Percentiles rank a stretch among this genome's conserved stretches.
Evolutionary conservation across 1,284 basidiomycete species (phyloP).

Genomic region (Athelia psychrophila): DNA sequence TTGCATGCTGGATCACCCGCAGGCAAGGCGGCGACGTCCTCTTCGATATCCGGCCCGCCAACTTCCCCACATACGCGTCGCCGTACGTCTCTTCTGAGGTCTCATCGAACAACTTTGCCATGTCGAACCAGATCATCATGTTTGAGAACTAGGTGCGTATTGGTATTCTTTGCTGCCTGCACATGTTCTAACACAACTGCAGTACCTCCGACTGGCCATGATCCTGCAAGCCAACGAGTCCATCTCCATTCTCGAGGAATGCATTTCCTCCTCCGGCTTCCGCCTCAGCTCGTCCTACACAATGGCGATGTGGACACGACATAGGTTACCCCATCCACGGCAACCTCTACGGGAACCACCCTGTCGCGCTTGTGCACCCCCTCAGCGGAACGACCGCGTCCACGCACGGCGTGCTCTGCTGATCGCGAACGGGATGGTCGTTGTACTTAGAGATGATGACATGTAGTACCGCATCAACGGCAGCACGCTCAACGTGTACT

Average conservation of each 20-base stretch:
- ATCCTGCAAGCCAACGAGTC: slow-evolving; percentile 63
- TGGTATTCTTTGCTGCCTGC: slow-evolving; percentile 16
- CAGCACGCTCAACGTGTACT: slow-evolving; percentile 68
- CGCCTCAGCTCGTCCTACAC: slow-evolving; percentile 44
- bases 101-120: slow-evolving; percentile 48
- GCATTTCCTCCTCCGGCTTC: slow-evolving; percentile 64
- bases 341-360: slow-evolving; percentile 45
- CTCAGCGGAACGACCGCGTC: slow-evolving; percentile 41
- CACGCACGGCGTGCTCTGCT: slow-evolving; percentile 44
- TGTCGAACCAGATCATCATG: slow-evolving; percentile 62
- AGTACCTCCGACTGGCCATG: slow-evolving; percentile 63
- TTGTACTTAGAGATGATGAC: slow-evolving; percentile 48
- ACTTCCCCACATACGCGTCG: slow-evolving; percentile 39
- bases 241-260: slow-evolving; percentile 78
- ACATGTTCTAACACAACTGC: too few relatives aligned
- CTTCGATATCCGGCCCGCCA: slow-evolving; percentile 69
- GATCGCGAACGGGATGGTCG: slow-evolving; percentile 33
- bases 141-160: slow-evolving; percentile 56
- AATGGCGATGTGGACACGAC: slow-evolving; percentile 69
- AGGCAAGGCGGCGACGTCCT: slow-evolving; percentile 56
- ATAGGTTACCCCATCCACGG: slow-evolving; percentile 54
- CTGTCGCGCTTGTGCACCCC: slow-evolving; percentile 55
- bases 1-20: slow-evolving; percentile 79
- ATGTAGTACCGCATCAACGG: slow-evolving; percentile 65
- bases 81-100: slow-evolving; percentile 41